These are phyloP conservation scores for Baorangia bicolor DNA, from an alignment of 768 basidiomycete genomes.

Conservation along the genomic window DNA sequence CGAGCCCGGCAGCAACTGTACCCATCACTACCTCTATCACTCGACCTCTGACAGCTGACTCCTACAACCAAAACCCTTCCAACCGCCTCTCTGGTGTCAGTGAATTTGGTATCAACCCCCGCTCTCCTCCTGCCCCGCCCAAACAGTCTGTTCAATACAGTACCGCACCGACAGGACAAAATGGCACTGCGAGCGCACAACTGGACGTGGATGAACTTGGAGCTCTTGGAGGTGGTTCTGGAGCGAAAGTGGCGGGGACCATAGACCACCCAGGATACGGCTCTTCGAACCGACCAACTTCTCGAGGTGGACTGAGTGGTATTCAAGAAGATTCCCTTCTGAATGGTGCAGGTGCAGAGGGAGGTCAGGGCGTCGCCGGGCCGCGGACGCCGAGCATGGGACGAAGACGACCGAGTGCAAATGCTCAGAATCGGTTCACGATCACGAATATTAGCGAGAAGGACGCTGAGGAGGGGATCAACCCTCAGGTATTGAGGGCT, in stretches of 20 bases:
- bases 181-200: conserved; percentile 14
- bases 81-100: conserved; percentile 5
- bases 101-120: conserved; percentile 7
- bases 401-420: conserved; percentile 35
- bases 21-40: conserved; percentile 25
- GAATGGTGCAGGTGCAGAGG: conserved; percentile 5
- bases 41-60: conserved; percentile 24
- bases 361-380: not conserved
- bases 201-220: conserved; percentile 25
- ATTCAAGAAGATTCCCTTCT: conserved; percentile 23
- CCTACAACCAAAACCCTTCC: conserved; percentile 10
- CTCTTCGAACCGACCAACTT: conserved; percentile 12
- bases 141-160: conserved; percentile 28
- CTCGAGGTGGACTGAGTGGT: conserved; percentile 19
- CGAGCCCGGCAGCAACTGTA: conserved; percentile 30
- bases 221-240: conserved; percentile 11
- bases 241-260: conserved; percentile 14
- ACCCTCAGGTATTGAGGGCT: conserved; percentile 16
- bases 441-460: conserved; percentile 42
- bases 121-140: conserved; percentile 7
- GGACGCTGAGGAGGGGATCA: conserved; percentile 37
- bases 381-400: conserved; percentile 14
- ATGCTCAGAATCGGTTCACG: conserved; percentile 37
- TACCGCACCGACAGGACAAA: conserved; percentile 28
- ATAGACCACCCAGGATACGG: conserved; percentile 31